Base-by-base conservation (phyloP, 176 grass and related monocot species). In the Panicum miliaceum region DNA sequence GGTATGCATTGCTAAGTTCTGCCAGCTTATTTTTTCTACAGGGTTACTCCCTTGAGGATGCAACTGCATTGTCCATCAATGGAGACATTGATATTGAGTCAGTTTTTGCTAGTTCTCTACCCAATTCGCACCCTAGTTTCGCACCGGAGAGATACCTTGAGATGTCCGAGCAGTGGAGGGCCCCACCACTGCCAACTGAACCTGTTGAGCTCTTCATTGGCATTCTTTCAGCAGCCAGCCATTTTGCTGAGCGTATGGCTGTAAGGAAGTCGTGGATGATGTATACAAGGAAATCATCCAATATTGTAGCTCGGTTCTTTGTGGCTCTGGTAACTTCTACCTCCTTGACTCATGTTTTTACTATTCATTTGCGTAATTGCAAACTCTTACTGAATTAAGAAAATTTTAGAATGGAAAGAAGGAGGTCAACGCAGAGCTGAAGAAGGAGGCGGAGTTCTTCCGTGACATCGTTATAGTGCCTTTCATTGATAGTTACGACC, bases 181-280 rank as follows among this genome's bases (percentile, higher is more conserved):
- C 87, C n/a, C 87, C 87, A 36, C 89, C 88, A 32, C 84, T 95
- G 54, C 91, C 93, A 45, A 90, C 87, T 64, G 87, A 94, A 43
- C 96, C 91, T 10, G 89, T 93, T 34, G 96, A 98, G 85, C 82
- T 98, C 69, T 98, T 98, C 71, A 89, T 98, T 16, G 96, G 96
- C 23, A 95, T 98, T 86, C 92, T 98, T 54, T 98, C 96, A 51
- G 96, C 93, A 36, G 91, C 90, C 51, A 98, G 79, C 56, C 96
- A 98, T 90, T 98, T 95, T 82, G 93, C 96, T 64, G 96, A 98
- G 80, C 89, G 96, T 16, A 98, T 98, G 96, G 93, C 96, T 51
- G 87, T 98, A 53, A 89, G 96, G 35, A 98, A 98, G 86, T 93
- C 96, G 14, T 98, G 96, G 96, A 98, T 95, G 91, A 88, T 87